A percentile compares a stretch with the other conserved stretches of the same genome.
Evolutionary conservation across 768 basidiomycete genomes (phyloP).

Genomic region (Dentipellis fragilis): DNA sequence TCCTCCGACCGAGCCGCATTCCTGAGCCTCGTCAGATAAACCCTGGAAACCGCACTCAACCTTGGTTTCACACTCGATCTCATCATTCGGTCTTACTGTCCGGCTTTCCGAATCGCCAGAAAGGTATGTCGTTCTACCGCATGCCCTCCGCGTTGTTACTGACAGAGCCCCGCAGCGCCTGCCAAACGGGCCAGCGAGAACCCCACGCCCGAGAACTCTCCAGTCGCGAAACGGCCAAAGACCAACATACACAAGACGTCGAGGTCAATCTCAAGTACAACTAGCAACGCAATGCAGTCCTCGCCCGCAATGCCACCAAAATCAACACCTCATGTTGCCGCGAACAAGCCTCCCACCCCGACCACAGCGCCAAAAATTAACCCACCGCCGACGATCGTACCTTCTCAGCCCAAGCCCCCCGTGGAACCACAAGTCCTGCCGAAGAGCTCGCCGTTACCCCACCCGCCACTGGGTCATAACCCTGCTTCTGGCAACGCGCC

Average conservation of each 20-base stretch:
- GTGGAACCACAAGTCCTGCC: too few relatives aligned
- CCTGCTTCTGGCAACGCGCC: not conserved
- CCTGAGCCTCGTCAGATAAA: conserved; percentile 3
- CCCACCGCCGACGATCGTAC: not conserved
- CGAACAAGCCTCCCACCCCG: not conserved
- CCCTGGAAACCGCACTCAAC: not conserved
- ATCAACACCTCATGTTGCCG: not conserved
- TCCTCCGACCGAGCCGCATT: conserved; percentile 1
- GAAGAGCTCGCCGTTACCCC: not conserved
- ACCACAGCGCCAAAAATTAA: not conserved
- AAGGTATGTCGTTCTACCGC: conserved; percentile 4
- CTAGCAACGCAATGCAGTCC: conserved; percentile 5
- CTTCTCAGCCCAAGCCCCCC: not conserved
- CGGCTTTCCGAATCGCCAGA: conserved; percentile 9
- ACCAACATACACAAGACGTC: conserved; percentile 7
- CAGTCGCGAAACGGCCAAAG: conserved; percentile 7
- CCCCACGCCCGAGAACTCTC: conserved; percentile 10
- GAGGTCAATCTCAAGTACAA: conserved; percentile 6
- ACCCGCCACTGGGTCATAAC: not conserved
- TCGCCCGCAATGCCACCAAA: not conserved
- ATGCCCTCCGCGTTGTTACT: not conserved
- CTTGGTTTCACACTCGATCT: conserved; percentile 9
- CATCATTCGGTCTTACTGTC: conserved; percentile 10
- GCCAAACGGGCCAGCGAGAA: conserved; percentile 10
- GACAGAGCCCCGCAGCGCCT: conserved; percentile 4